Conservation (phyloP, 805 yeast species). For the Saccharomycopsis selenospora region DNA sequence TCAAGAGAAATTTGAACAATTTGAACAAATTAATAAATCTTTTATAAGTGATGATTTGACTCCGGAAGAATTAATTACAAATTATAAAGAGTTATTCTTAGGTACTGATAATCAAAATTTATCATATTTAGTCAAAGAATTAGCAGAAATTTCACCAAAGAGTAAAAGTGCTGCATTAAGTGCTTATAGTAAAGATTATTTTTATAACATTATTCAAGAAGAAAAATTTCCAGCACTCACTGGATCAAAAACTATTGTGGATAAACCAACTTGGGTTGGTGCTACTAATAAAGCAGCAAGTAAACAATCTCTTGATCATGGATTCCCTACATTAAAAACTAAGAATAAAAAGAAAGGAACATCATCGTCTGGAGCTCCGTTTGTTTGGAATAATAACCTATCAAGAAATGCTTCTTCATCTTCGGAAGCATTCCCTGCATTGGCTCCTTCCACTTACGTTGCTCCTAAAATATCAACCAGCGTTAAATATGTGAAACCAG, state of each 20-base stretch:
- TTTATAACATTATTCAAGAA: slow-evolving; percentile 25
- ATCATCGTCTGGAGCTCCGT: background rate
- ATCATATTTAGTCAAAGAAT: slow-evolving; percentile 50
- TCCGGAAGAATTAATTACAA: slow-evolving; percentile 40
- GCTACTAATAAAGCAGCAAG: slow-evolving; percentile 7
- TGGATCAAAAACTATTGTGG: slow-evolving; percentile 21
- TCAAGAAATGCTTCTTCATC: background rate
- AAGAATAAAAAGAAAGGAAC: slow-evolving; percentile 21
- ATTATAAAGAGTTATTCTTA: slow-evolving; percentile 44
- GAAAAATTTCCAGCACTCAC: slow-evolving; percentile 47
- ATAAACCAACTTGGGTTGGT: slow-evolving; percentile 25
- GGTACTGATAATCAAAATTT: slow-evolving; percentile 40
- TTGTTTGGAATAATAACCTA: slow-evolving; percentile 1
- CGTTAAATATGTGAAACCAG: background rate
- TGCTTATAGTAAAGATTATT: slow-evolving; percentile 25
- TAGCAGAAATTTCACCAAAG: slow-evolving; percentile 47
- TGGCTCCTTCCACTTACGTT: background rate
- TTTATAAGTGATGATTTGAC: slow-evolving; percentile 41
- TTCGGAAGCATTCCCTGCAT: slow-evolving; percentile 8
- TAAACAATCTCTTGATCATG: slow-evolving; percentile 17
- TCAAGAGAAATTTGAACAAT: slow-evolving; percentile 38
- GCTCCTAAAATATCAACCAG: background rate
- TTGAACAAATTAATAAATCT: slow-evolving; percentile 40
- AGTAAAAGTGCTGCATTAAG: slow-evolving; percentile 20
- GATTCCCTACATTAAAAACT: slow-evolving; percentile 19